These are phyloP conservation scores for Hygrocybe coccinea DNA, from an alignment of 768 basidiomycete species.

Conservation along the genomic window DNA sequence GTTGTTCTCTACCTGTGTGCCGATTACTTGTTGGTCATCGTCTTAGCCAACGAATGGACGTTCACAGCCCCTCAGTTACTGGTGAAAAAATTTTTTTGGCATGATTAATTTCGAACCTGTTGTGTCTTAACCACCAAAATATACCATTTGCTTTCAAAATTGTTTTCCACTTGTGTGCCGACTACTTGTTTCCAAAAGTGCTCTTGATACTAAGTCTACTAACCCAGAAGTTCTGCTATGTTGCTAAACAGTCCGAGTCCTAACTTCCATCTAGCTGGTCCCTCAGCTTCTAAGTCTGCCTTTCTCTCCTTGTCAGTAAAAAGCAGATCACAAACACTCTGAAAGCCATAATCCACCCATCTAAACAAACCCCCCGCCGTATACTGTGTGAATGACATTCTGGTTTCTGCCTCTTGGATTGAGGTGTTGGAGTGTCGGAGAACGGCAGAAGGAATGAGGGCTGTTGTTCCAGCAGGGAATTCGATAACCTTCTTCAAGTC, in stretches of 20 bases:
- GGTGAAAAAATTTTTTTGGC: too few species aligned
- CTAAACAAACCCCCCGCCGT: constrained; percentile 20
- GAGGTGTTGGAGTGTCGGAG: constrained; percentile 18
- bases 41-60: too few species aligned
- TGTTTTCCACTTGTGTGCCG: too few species aligned
- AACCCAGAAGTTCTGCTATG: too few species aligned
- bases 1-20: too few species aligned
- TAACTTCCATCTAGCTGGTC: not conserved
- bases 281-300: not conserved
- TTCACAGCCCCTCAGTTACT: too few species aligned
- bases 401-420: constrained; percentile 12
- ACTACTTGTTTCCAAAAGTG: too few species aligned
- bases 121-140: too few species aligned
- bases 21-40: too few species aligned
- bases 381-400: constrained; percentile 20
- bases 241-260: not conserved
- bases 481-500: constrained; percentile 20
- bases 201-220: too few species aligned
- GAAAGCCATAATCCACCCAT: constrained; percentile 19
- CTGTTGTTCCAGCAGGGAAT: constrained; percentile 20
- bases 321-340: not conserved
- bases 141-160: too few species aligned
- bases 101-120: too few species aligned
- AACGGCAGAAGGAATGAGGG: constrained; percentile 23
- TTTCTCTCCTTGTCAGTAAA: not conserved